A percentile compares a stretch with the other conserved stretches of the same genome.
Conservation (phyloP, 495 filamentous ascomycete genomes). For the Staphylotrichum longicolle region DNA sequence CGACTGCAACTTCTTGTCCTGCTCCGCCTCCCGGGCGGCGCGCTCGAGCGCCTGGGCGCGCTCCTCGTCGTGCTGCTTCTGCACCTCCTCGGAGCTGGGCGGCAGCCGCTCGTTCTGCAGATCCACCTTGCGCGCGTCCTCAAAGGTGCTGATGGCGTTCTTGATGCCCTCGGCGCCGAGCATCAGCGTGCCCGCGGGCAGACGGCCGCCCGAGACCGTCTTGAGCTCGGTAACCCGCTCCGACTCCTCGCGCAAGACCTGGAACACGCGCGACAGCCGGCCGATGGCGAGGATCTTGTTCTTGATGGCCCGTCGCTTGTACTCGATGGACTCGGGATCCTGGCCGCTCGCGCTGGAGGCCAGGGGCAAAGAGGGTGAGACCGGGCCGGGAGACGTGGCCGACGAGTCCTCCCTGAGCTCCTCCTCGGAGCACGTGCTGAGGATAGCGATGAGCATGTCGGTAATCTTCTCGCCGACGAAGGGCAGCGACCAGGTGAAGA, state of each 20-base stretch:
- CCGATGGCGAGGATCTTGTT: constrained; percentile 99
- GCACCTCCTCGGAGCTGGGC: constrained; percentile 87
- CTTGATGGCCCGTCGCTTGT: constrained; percentile 93
- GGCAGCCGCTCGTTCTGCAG: constrained; percentile 93
- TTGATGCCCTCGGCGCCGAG: constrained; percentile 97
- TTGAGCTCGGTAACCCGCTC: constrained; percentile 97
- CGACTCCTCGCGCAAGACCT: constrained; percentile 95
- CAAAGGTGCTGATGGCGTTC: constrained; percentile 95
- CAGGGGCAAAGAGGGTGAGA: constrained; percentile 63
- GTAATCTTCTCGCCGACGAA: constrained; percentile 99
- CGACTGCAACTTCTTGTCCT: constrained; percentile 78
- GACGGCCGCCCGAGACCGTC: constrained; percentile 87
- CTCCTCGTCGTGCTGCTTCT: constrained; percentile 72
- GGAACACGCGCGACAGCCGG: constrained; percentile 94
- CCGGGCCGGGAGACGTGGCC: constrained; percentile 57
- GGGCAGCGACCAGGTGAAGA: constrained; percentile 97
- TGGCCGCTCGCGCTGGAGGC: constrained; percentile 37
- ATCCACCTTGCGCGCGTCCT: constrained; percentile 97
- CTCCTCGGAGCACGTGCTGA: constrained; percentile 97
- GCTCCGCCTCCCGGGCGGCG: constrained; percentile 81
- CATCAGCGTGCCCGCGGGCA: constrained; percentile 96
- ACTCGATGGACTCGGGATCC: constrained; percentile 82
- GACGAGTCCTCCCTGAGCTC: constrained; percentile 77
- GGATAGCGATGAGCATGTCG: constrained; percentile 97
- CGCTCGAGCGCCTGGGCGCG: constrained; percentile 78